These are phyloP conservation scores for Eucalyptus marginata DNA, from an alignment of 345 rosid species.

Conservation along the genomic window DNA sequence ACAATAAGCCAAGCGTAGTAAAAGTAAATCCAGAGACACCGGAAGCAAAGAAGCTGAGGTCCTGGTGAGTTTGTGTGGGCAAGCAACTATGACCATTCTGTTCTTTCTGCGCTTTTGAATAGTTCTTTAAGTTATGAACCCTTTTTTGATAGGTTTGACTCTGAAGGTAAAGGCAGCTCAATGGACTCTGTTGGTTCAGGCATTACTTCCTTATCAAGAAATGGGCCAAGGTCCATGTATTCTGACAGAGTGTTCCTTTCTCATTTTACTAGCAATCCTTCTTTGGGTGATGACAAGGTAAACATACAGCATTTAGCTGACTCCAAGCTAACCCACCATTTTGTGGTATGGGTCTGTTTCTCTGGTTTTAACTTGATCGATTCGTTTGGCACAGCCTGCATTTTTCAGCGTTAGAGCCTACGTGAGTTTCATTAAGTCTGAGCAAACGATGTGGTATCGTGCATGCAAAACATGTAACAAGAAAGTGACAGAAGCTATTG, in stretches of 20 bases:
- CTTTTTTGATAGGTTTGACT: conserved; percentile 46
- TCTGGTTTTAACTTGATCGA: background rate
- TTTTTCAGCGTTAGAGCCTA: conserved; percentile 53
- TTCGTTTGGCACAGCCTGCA: conserved; percentile 45
- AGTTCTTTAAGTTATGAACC: background rate
- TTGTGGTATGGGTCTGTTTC: background rate
- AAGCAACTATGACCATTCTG: background rate
- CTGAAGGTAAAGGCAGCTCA: conserved; percentile 72
- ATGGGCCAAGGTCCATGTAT: conserved; percentile 64
- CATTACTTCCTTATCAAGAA: conserved; percentile 39
- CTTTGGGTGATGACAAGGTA: conserved; percentile 83
- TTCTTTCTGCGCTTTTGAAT: background rate
- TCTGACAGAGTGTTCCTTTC: conserved; percentile 51
- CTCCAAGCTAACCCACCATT: background rate
- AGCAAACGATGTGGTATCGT: conserved; percentile 92
- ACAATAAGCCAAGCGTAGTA: conserved; percentile 52
- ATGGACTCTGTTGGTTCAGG: conserved; percentile 66
- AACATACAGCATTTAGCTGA: background rate
- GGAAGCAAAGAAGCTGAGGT: conserved; percentile 58
- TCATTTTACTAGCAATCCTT: conserved; percentile 45
- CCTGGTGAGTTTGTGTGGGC: conserved; percentile 31
- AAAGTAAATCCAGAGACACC: conserved; percentile 60
- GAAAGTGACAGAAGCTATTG: conserved; percentile 81
- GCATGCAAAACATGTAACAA: conserved; percentile 94
- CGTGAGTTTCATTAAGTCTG: conserved; percentile 74